These are phyloP conservation scores for Dimargaris xerosporica DNA, from an alignment of 192 early-diverging fungal genomes.

Conservation along the genomic window DNA sequence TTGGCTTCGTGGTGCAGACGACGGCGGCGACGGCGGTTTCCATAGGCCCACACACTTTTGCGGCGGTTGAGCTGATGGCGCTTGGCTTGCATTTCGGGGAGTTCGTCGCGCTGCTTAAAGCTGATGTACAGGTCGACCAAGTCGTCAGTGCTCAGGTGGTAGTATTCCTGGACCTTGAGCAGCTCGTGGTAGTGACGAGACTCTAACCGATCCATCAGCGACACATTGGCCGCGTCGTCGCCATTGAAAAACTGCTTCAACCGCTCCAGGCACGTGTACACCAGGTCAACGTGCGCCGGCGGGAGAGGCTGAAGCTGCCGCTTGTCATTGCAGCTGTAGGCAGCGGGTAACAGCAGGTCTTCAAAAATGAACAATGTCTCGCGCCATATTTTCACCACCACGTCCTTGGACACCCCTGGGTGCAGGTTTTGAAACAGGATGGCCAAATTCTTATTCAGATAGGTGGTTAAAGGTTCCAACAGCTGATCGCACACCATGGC, in stretches of 20 bases:
- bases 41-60: slow-evolving; percentile 27
- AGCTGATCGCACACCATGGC: slow-evolving; percentile 35
- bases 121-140: slow-evolving; percentile 44
- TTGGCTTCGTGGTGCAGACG: slow-evolving; percentile 21
- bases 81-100: neutral
- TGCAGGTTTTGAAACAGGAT: slow-evolving; percentile 48
- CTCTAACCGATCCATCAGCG: slow-evolving; percentile 41
- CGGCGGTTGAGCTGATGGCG: neutral
- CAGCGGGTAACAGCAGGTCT: slow-evolving; percentile 51
- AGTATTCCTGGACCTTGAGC: slow-evolving; percentile 41
- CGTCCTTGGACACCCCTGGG: slow-evolving; percentile 42
- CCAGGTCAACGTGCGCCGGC: slow-evolving; percentile 43
- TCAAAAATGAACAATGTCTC: slow-evolving; percentile 53
- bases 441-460: slow-evolving; percentile 55
- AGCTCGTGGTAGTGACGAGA: slow-evolving; percentile 50
- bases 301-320: slow-evolving; percentile 41
- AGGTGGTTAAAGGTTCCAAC: slow-evolving; percentile 53
- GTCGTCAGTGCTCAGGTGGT: slow-evolving; percentile 46
- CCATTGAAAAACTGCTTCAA: slow-evolving; percentile 60
- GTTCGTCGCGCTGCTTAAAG: slow-evolving; percentile 3
- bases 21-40: slow-evolving; percentile 21
- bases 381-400: slow-evolving; percentile 53
- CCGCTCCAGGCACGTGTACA: slow-evolving; percentile 55
- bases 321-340: slow-evolving; percentile 34
- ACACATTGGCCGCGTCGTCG: slow-evolving; percentile 48